Percentiles rank a stretch among this genome's conserved stretches.
phyloP scores from a whole-genome alignment of 2,329 filamentous ascomycete species.

The Botryosphaeria dothidea region DNA sequence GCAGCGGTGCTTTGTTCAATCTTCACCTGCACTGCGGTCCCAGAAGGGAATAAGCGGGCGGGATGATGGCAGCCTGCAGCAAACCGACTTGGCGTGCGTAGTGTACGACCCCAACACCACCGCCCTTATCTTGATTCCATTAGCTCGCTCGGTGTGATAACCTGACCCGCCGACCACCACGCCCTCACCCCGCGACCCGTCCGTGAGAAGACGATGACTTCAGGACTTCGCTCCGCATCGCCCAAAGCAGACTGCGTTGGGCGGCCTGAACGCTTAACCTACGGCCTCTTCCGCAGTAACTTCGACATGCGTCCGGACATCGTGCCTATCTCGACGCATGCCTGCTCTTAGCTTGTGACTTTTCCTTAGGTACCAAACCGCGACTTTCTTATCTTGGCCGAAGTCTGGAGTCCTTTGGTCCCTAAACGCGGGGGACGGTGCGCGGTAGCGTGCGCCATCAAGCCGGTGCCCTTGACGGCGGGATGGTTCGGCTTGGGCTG shows the following conservation, averaged over 20 bases:
- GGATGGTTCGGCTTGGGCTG: neutral
- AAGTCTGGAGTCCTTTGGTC: neutral
- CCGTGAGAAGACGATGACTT: neutral
- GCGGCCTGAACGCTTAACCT: neutral
- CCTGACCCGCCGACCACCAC: neutral
- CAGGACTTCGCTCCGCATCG: constrained; percentile 1
- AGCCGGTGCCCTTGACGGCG: no score
- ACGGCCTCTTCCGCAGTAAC: neutral
- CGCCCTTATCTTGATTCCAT: constrained; percentile 14
- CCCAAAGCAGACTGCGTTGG: neutral
- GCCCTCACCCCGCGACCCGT: neutral
- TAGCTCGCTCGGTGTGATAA: constrained; percentile 1
- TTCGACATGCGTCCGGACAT: neutral
- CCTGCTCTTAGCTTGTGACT: neutral
- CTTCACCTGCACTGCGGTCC: neutral
- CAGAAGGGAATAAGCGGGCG: neutral
- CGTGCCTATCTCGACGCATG: neutral
- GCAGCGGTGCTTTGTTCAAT: neutral
- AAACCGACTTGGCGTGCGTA: neutral
- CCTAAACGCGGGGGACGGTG: neutral
- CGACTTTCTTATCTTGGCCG: neutral
- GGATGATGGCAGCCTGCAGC: constrained; percentile 6
- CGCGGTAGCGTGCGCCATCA: neutral
- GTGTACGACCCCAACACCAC: neutral
- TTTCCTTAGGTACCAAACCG: no score